Evolutionary conservation across 2,329 filamentous ascomycete genomes (phyloP).

Genomic region (Cadophora luteo-olivacea): DNA sequence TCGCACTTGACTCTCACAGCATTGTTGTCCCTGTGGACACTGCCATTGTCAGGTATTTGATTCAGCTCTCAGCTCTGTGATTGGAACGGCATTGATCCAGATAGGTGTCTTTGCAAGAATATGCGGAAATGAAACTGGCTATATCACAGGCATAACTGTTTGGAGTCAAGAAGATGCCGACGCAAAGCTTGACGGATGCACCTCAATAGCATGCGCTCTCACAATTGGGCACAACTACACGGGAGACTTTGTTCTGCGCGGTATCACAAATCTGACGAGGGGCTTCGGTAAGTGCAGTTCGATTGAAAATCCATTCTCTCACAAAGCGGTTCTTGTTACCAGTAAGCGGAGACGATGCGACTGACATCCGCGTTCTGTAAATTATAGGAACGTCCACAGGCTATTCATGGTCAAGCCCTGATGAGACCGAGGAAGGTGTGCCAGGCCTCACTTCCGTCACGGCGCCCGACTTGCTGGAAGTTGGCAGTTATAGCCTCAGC

Average conservation of each 20-base stretch:
- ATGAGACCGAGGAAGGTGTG: background rate
- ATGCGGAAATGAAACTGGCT: conserved; percentile 1
- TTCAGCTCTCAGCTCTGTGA: no score
- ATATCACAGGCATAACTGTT: background rate
- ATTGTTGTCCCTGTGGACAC: background rate
- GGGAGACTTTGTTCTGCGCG: background rate
- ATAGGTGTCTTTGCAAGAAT: background rate
- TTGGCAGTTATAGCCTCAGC: background rate
- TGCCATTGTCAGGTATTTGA: conserved; percentile 1
- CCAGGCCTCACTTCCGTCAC: conserved; percentile 8
- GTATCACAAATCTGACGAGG: conserved; percentile 13
- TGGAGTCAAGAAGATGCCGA: conserved; percentile 13
- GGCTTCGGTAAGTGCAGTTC: background rate
- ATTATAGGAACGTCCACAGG: background rate
- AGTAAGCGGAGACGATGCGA: background rate
- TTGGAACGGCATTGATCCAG: no score
- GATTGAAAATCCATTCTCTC: no score
- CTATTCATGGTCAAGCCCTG: background rate
- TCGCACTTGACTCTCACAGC: background rate
- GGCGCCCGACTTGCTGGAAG: background rate
- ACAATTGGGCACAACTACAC: conserved; percentile 14
- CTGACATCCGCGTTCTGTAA: background rate
- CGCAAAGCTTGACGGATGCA: conserved; percentile 16
- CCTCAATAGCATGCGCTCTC: background rate
- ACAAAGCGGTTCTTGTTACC: background rate